Evolutionary conservation across 371 early-diverging fungal species (phyloP).

Genomic region (Blakeslea trispora): DNA sequence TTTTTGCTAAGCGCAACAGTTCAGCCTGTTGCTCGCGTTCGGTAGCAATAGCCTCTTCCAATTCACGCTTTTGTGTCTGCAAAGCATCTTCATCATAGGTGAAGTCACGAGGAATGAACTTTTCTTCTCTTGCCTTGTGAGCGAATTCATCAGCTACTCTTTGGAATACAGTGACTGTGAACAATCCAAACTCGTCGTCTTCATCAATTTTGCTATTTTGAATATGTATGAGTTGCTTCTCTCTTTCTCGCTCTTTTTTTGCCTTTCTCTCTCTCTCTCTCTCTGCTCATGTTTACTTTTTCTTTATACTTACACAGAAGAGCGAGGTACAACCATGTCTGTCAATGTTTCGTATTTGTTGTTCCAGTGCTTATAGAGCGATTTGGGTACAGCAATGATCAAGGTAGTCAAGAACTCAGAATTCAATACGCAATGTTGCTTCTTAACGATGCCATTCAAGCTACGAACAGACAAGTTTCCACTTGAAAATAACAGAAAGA

Average conservation of each 20-base stretch:
- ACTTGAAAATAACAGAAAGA: slow-evolving; percentile 34
- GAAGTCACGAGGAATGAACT: slow-evolving; percentile 94
- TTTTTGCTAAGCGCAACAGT: slow-evolving; percentile 82
- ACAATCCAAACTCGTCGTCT: slow-evolving; percentile 93
- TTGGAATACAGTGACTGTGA: slow-evolving; percentile 89
- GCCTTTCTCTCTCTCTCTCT: no score
- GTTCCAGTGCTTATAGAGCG: slow-evolving; percentile 78
- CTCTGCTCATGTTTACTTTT: no score
- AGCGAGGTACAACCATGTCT: slow-evolving; percentile 95
- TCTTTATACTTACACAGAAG: slow-evolving; percentile 70
- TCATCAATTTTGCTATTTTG: slow-evolving; percentile 75
- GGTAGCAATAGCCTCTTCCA: slow-evolving; percentile 68
- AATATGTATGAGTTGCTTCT: neutral
- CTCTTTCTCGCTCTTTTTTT: no score
- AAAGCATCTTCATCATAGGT: slow-evolving; percentile 82
- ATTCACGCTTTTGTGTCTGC: slow-evolving; percentile 71
- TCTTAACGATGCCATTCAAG: slow-evolving; percentile 86
- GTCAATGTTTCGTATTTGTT: slow-evolving; percentile 87
- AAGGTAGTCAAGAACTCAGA: slow-evolving; percentile 93
- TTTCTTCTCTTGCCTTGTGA: slow-evolving; percentile 84
- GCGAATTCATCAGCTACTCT: slow-evolving; percentile 87
- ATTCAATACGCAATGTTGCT: slow-evolving; percentile 86
- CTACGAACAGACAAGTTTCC: slow-evolving; percentile 90
- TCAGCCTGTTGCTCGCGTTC: slow-evolving; percentile 80
- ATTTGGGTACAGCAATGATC: slow-evolving; percentile 94